Percentiles rank a stretch among this genome's conserved stretches.
Evolutionary conservation across 176 grass and related monocot species (phyloP).

Genomic region (Raddia guianensis): DNA sequence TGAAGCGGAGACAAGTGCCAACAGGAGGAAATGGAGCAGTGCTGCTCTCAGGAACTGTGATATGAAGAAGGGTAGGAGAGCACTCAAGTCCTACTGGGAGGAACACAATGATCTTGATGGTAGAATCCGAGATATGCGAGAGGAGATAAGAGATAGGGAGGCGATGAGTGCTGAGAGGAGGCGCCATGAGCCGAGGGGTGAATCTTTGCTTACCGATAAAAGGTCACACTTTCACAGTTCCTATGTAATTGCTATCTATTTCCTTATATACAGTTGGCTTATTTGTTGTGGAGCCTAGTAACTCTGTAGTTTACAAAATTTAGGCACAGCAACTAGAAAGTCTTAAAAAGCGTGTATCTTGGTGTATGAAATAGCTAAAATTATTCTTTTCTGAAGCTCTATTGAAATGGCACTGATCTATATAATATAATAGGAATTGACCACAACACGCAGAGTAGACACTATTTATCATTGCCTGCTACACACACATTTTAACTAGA

Average conservation of each 20-base stretch:
- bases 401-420: conserved; percentile 20
- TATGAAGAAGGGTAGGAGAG: conserved; percentile 65
- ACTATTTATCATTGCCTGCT: neutral
- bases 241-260: conserved; percentile 15
- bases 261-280: neutral
- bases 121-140: conserved; percentile 64
- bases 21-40: conserved; percentile 66
- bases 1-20: conserved; percentile 31
- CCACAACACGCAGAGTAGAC: neutral
- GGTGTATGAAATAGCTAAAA: conserved; percentile 2
- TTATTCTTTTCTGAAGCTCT: neutral
- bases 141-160: conserved; percentile 68
- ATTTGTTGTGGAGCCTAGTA: conserved; percentile 9
- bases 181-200: conserved; percentile 41
- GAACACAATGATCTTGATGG: conserved; percentile 42
- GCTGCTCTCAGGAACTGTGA: conserved; percentile 75
- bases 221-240: conserved; percentile 47
- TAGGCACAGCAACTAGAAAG: neutral
- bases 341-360: conserved; percentile 11
- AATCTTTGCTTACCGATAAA: conserved; percentile 73
- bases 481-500: neutral
- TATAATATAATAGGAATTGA: conserved; percentile 10
- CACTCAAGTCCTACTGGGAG: conserved; percentile 48
- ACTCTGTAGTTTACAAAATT: conserved; percentile 3
- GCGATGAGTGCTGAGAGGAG: conserved; percentile 55